phyloP scores from a whole-genome alignment of 768 basidiomycete species.

The Tulasnella sp. region DNA sequence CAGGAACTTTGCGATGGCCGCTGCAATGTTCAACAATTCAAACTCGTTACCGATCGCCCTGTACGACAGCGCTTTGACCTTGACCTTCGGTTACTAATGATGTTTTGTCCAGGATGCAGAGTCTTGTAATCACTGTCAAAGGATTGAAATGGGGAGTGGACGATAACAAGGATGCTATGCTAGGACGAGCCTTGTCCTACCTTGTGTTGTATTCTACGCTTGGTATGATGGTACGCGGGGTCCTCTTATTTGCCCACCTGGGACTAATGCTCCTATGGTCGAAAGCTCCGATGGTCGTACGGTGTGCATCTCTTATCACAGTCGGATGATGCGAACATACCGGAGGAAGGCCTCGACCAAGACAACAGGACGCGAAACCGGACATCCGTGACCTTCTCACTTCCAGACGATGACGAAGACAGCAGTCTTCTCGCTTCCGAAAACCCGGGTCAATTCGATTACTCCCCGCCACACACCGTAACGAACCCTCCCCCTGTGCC shows the following conservation, averaged over 20 bases:
- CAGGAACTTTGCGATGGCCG: conserved; percentile 68
- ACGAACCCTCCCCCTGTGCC: neutral
- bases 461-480: neutral
- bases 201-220: conserved; percentile 87
- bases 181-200: conserved; percentile 81
- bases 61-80: neutral
- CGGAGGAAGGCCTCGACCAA: conserved; percentile 2
- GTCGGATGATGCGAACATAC: conserved; percentile 41
- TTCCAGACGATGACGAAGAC: conserved; percentile 8
- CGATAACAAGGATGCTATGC: conserved; percentile 78
- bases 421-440: neutral
- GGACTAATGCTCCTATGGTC: neutral
- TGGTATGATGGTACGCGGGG: conserved; percentile 71
- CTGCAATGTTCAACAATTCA: conserved; percentile 86
- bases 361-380: neutral
- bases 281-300: conserved; percentile 81
- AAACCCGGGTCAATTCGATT: neutral
- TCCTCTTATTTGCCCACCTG: too few species aligned
- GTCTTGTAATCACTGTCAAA: conserved; percentile 70
- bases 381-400: conserved; percentile 5
- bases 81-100: neutral
- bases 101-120: conserved; percentile 46
- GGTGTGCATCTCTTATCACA: conserved; percentile 72
- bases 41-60: conserved; percentile 92
- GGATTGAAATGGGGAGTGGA: conserved; percentile 68